Conservation (phyloP, 768 basidiomycete genomes). For the Leccinum incarnatum region DNA sequence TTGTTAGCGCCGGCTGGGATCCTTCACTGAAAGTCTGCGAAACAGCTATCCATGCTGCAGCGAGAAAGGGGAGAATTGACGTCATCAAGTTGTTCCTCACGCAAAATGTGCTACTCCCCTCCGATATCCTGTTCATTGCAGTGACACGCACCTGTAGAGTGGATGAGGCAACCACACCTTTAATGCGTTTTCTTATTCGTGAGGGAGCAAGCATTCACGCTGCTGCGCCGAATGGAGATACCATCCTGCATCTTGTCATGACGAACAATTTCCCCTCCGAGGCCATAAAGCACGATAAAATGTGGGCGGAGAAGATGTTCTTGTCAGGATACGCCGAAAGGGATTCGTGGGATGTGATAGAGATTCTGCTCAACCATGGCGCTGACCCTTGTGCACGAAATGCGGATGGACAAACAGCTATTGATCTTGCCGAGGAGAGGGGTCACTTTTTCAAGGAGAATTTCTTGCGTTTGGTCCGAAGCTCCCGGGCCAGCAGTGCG, state of each 20-base stretch:
- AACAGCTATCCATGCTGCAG: not conserved
- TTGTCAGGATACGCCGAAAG: no score
- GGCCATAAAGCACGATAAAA: not conserved
- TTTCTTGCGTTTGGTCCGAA: slow-evolving; percentile 2
- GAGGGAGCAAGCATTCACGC: not conserved
- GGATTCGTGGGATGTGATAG: not conserved
- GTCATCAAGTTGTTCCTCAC: not conserved
- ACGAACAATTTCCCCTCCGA: not conserved
- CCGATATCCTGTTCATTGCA: not conserved
- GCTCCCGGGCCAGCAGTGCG: not conserved
- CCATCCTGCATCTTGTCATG: not conserved
- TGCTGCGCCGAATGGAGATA: not conserved
- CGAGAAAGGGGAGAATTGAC: not conserved
- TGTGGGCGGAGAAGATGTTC: no score
- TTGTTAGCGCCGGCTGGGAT: not conserved
- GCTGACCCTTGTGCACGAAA: not conserved
- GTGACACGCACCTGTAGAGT: no score
- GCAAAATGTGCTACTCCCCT: not conserved
- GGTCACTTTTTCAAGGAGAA: slow-evolving; percentile 1
- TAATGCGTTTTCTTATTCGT: not conserved
- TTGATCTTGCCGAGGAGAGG: not conserved
- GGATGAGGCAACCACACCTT: not conserved
- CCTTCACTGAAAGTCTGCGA: not conserved
- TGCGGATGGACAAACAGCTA: not conserved
- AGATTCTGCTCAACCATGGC: not conserved